phyloP scores from a whole-genome alignment of 2,329 filamentous ascomycete genomes.

The Ceratocystis harringtonii region DNA sequence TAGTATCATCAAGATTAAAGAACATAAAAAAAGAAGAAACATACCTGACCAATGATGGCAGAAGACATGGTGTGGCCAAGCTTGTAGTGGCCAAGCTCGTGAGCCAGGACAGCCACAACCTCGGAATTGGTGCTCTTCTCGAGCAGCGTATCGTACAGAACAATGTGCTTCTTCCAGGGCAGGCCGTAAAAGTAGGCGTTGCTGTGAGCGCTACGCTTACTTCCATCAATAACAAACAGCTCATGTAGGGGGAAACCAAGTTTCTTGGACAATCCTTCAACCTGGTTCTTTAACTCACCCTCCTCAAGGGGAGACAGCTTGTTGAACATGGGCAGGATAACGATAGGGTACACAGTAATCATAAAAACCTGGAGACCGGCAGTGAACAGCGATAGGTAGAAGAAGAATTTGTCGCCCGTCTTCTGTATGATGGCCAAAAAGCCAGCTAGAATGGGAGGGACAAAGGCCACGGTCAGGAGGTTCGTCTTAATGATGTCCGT shows the following conservation, averaged over 20 bases:
- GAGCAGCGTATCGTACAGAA: conserved; percentile 94
- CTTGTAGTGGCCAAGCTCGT: conserved; percentile 95
- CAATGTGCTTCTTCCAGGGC: conserved; percentile 99
- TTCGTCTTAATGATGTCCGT: conserved; percentile 87
- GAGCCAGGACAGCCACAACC: conserved; percentile 84
- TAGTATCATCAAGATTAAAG: conserved; percentile 17
- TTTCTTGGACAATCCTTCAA: conserved; percentile 68
- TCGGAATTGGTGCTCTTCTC: conserved; percentile 88
- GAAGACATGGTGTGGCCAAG: conserved; percentile 64
- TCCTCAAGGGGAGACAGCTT: conserved; percentile 86
- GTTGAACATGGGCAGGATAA: conserved; percentile 93
- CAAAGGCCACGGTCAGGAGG: conserved; percentile 61
- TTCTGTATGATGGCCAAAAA: conserved; percentile 90
- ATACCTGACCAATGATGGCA: conserved; percentile 40
- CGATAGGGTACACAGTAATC: conserved; percentile 90
- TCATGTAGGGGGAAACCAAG: conserved; percentile 87
- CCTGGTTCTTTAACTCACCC: conserved; percentile 71
- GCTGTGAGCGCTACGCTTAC: conserved; percentile 73
- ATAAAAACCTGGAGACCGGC: conserved; percentile 81
- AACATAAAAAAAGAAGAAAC: conserved; percentile 70
- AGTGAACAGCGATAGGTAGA: conserved; percentile 91
- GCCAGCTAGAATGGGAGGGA: conserved; percentile 75
- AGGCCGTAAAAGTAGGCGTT: conserved; percentile 95
- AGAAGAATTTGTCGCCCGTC: conserved; percentile 91
- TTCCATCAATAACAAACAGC: conserved; percentile 86